phyloP scores from a whole-genome alignment of 2,329 filamentous ascomycete species.

The Diaporthe batatas region DNA sequence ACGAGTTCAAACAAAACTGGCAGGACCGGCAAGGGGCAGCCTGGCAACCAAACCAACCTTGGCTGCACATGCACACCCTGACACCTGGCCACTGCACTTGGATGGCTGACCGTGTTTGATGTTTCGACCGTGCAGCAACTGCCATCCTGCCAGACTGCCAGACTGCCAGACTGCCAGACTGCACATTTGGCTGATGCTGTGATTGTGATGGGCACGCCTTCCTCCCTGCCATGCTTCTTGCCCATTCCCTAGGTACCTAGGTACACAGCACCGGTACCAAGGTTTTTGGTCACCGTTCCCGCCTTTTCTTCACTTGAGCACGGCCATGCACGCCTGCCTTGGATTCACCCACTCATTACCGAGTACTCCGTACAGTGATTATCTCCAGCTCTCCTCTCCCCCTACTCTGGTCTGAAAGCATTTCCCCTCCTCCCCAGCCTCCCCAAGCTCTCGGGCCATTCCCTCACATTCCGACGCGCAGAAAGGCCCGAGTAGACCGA shows the following conservation, averaged over 20 bases:
- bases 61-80: constrained; percentile 9
- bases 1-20: not conserved
- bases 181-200: not conserved
- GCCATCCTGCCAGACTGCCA: too few relatives aligned
- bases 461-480: too few relatives aligned
- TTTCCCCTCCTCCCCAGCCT: too few relatives aligned
- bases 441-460: too few relatives aligned
- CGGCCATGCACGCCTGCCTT: not conserved
- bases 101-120: constrained; percentile 3
- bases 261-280: too few relatives aligned
- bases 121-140: not conserved
- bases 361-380: not conserved
- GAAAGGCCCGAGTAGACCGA: too few relatives aligned
- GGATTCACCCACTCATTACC: not conserved
- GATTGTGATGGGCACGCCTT: constrained; percentile 27
- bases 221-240: too few relatives aligned
- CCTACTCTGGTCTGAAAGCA: too few relatives aligned
- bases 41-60: too few relatives aligned
- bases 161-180: too few relatives aligned
- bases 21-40: too few relatives aligned
- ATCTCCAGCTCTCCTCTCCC: not conserved
- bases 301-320: not conserved
- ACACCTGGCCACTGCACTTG: not conserved
- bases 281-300: not conserved
- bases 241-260: too few relatives aligned